A percentile compares a stretch with the other conserved stretches of the same genome.
phyloP scores from a whole-genome alignment of 1,139 yeast genomes.

The Lizanozyma gosingica region DNA sequence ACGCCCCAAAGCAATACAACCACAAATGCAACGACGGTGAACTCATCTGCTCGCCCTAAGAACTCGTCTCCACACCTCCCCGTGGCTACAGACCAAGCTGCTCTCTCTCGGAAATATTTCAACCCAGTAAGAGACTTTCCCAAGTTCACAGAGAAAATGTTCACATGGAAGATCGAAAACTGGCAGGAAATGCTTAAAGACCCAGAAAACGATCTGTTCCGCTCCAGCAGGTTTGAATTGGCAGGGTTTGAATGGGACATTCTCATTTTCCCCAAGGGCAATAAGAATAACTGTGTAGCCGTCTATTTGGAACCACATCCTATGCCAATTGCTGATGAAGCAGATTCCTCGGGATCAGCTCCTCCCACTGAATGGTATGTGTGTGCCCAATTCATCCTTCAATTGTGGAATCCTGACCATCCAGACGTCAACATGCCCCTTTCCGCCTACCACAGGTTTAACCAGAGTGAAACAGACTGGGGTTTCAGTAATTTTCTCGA shows the following conservation, averaged over 20 bases:
- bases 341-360: slow-evolving; percentile 21
- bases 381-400: slow-evolving; percentile 86
- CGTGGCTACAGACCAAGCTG: slow-evolving; percentile 23
- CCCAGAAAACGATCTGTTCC: slow-evolving; percentile 36
- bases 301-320: slow-evolving; percentile 60
- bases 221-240: slow-evolving; percentile 43
- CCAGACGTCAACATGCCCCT: slow-evolving; percentile 54
- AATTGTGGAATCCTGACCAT: slow-evolving; percentile 73
- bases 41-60: slow-evolving; percentile 7
- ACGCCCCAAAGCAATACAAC: neutral
- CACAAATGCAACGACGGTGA: slow-evolving; percentile 9
- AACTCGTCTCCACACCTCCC: slow-evolving; percentile 8
- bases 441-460: slow-evolving; percentile 76
- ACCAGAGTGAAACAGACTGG: slow-evolving; percentile 80
- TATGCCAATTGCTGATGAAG: slow-evolving; percentile 12
- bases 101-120: slow-evolving; percentile 23
- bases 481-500: slow-evolving; percentile 81
- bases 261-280: slow-evolving; percentile 71
- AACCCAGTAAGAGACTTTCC: slow-evolving; percentile 40
- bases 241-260: slow-evolving; percentile 73
- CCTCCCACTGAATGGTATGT: slow-evolving; percentile 59
- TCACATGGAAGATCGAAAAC: slow-evolving; percentile 70
- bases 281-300: slow-evolving; percentile 43
- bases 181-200: slow-evolving; percentile 48
- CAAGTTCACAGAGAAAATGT: slow-evolving; percentile 27